Base-by-base conservation (phyloP, 1,284 basidiomycete species). In the Marasmius tenuissimus region DNA sequence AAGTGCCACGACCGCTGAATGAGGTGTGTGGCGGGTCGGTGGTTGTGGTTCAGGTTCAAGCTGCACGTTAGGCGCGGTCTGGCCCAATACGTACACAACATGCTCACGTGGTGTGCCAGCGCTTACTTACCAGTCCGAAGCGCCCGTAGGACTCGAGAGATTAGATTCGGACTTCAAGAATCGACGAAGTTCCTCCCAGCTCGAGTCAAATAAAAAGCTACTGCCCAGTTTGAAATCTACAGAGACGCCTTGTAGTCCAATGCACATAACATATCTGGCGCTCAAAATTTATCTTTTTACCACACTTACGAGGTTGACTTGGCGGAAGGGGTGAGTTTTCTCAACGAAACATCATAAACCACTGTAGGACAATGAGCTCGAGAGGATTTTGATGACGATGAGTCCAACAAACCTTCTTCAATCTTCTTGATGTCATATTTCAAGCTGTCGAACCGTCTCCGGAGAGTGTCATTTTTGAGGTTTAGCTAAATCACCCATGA, bases 391-490 rank as follows among this genome's bases (percentile, higher is more conserved):
- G 14, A 56, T 56, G 50, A 48, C 22, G 34, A 54, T n/a, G 20
- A 9, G 22, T 33, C 45, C 50, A n/a, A 68, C 79, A 63, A 59
- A 86, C 93, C 92, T 86, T 94, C 93, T 78, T 95, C 93, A 22
- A 94, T 91, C 68, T 93, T 93, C 75, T 94, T 94, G 67, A 95
- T 85, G 70, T 94, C 93, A 68, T 94, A 95, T 71, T 94, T 93
- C 27, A 94, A 75, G 66, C 88, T 86, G 69, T 93, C 93, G 69
- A 92, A 95, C 57, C 92, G 78, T 63, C 91, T 84, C 10, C 93
- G 86, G 4, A 95, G 77, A 0, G 78, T 73, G 70, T 94, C 93
- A 65, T 95, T 95, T 70, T 94, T 95, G n/a, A 95, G 78, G 70
- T 94, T 95, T n/a, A 95, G 79, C 89, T 93, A 68, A 7, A 63